Evolutionary conservation across 2,329 filamentous ascomycete species (phyloP).

Genomic region (Monilinia polystroma): DNA sequence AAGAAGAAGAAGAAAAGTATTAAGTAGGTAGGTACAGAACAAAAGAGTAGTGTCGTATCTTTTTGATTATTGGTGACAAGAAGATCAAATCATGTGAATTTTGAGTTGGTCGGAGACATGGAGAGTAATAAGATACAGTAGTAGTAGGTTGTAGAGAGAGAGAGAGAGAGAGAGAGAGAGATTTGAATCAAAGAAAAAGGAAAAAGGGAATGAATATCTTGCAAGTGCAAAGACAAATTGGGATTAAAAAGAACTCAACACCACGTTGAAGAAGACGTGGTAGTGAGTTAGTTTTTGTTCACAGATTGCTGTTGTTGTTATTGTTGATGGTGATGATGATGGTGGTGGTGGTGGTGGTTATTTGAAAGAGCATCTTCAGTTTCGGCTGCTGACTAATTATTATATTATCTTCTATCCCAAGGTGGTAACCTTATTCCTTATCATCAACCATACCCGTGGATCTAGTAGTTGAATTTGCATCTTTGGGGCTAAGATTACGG

Average conservation of each 20-base stretch:
- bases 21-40: too few species aligned
- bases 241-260: neutral
- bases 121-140: too few species aligned
- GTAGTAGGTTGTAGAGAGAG: neutral
- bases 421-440: too few species aligned
- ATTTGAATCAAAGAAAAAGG: neutral
- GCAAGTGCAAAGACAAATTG: neutral
- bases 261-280: neutral
- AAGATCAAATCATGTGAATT: slow-evolving; percentile 1
- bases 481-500: neutral
- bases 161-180: neutral
- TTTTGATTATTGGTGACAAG: neutral
- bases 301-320: neutral
- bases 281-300: neutral
- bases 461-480: neutral
- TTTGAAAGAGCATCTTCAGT: too few species aligned
- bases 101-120: neutral
- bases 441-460: too few species aligned
- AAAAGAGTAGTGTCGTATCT: too few species aligned
- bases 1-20: too few species aligned
- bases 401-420: too few species aligned
- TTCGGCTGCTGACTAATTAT: neutral
- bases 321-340: neutral
- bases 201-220: neutral
- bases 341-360: too few species aligned